Evolutionary conservation across 805 yeast genomes (phyloP).

Genomic region (Nakazawaea peltata): DNA sequence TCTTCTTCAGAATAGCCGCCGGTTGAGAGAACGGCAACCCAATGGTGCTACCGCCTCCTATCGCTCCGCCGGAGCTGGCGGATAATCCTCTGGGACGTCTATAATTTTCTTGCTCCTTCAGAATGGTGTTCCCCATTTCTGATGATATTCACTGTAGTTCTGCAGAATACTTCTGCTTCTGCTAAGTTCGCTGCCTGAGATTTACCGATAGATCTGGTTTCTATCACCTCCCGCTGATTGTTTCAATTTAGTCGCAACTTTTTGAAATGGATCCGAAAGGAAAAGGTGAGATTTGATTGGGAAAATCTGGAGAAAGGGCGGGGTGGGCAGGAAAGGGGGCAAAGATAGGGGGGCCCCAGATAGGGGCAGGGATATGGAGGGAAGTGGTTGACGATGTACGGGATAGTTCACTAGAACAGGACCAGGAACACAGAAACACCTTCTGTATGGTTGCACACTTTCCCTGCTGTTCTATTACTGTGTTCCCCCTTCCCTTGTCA

Average conservation of each 20-base stretch:
- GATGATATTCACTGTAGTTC: no score
- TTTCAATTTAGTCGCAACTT: no score
- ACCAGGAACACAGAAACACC: no score
- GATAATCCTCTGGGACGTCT: constrained; percentile 11
- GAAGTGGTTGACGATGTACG: neutral
- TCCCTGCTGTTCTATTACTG: no score
- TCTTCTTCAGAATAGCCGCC: constrained; percentile 20
- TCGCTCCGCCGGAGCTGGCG: neutral
- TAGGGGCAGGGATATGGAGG: neutral
- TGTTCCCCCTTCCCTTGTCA: no score
- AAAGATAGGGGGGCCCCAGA: neutral
- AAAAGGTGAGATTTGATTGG: neutral
- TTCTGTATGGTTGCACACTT: no score
- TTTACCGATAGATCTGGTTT: no score
- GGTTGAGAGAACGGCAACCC: constrained; percentile 13
- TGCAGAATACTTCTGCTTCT: no score
- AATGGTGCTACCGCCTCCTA: neutral
- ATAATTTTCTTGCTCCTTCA: constrained; percentile 25
- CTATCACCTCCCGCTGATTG: no score
- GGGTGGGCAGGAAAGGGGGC: neutral
- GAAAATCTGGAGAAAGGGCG: neutral
- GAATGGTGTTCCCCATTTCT: constrained; percentile 40
- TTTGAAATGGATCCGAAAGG: no score
- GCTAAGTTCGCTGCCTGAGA: no score
- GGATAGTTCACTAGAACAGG: no score